Evolutionary conservation across 257 asterid genomes (phyloP).

Genomic region (Parsonsia alboflavescens): DNA sequence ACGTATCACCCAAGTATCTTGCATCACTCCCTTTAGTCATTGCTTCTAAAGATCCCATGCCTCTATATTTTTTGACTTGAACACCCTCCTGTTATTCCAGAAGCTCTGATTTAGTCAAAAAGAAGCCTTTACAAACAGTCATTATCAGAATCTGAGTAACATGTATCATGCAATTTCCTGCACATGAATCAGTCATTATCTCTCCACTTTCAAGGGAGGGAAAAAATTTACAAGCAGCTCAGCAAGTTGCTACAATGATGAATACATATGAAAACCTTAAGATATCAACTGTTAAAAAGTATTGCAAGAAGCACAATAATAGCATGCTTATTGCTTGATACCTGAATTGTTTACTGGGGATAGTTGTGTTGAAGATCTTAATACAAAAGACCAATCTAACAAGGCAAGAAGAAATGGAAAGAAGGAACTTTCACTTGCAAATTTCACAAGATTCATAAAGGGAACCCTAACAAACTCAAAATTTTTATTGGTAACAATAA

Average conservation of each 20-base stretch:
- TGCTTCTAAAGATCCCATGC: slow-evolving; percentile 97
- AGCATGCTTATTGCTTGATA: background rate
- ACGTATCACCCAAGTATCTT: slow-evolving; percentile 80
- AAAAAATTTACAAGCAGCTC: too few species aligned
- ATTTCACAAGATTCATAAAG: background rate
- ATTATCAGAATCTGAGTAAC: too few species aligned
- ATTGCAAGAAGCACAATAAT: background rate
- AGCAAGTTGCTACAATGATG: background rate
- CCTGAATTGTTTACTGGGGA: background rate
- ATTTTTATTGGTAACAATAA: background rate
- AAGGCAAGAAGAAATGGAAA: background rate
- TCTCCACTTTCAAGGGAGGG: background rate
- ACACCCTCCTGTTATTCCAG: slow-evolving; percentile 37
- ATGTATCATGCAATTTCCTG: too few species aligned
- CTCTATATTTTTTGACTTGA: slow-evolving; percentile 68
- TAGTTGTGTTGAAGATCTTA: background rate
- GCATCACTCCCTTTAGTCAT: slow-evolving; percentile 92
- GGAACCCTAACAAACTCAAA: background rate
- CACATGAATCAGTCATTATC: background rate
- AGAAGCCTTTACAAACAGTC: background rate
- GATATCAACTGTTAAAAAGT: background rate
- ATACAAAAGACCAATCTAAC: background rate
- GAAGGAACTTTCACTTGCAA: background rate
- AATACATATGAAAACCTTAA: background rate
- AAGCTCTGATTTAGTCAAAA: background rate